Evolutionary conservation across 2,329 filamentous ascomycete species (phyloP), one percentile per base, ranked within the genome.

Genomic region (Waltergamsia citrina): DNA sequence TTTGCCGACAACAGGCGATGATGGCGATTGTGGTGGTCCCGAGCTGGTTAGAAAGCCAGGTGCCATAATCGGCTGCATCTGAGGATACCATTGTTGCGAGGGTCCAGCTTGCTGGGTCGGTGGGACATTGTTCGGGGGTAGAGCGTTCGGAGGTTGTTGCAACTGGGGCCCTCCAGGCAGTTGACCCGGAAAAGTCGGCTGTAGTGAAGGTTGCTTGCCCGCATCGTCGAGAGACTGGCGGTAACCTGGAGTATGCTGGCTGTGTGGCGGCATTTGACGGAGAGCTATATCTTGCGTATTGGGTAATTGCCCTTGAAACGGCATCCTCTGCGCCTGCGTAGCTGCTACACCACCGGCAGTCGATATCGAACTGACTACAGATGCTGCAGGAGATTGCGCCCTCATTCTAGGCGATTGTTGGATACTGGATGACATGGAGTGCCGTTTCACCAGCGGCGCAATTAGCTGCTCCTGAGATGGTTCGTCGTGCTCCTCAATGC

Each of bases 401-500:
- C 23, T 24, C 14, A 16, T 5, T 17, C 25, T 27, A 15, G 44
- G 34, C 7, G 34, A 41, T 2, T 33, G 34, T 2, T 40, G 38
- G 5, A 40, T 31, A 22, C 37, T 46, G 17, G 36, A 24, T 2
- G 46, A 39, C 3, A 47, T 45, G 4, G 47, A 44, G 2, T 41
- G 39, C 14, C 43, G 46, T 8, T 38, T 37, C 3, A 38, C 18
- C 9, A 21, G 33, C 6, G 33, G 7, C 24, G 23, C 17, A 9
- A 12, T 21, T 22, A 20, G 23, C 6, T 5, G 22, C 22, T 16
- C 30, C 30, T 23, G 5, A 7, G n/a, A 8, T 9, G 18, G 18
- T 4, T 33, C 37, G 30, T 49, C 45, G 3, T 46, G 40, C 32
- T 52, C 49, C 22, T 49, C 47, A 10, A 51, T 53, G 6, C 47